These are phyloP conservation scores for Murraya koenigii DNA, from an alignment of 345 rosid genomes.

Conservation along the genomic window DNA sequence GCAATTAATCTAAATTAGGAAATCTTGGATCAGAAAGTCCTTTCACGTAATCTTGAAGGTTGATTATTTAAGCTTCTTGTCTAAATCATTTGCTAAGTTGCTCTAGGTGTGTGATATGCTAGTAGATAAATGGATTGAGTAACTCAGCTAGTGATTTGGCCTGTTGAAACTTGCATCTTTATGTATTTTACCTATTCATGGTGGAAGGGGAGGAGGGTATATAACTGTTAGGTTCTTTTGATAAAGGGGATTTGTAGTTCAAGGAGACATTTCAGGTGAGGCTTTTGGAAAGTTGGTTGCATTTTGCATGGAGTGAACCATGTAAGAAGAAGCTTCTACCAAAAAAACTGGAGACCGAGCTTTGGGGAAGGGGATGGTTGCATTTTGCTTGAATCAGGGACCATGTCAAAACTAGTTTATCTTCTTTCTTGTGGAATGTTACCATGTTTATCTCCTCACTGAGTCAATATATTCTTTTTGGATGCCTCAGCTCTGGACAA, in stretches of 20 bases:
- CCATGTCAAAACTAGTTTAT: not conserved
- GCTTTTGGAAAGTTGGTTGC: not conserved
- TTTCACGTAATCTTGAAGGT: no score
- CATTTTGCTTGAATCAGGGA: not conserved
- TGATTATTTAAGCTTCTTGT: no score
- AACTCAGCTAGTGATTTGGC: not conserved
- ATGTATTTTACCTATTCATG: not conserved
- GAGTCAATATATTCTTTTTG: conserved; percentile 12
- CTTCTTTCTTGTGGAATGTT: not conserved
- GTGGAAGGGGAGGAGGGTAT: not conserved
- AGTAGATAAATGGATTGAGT: not conserved
- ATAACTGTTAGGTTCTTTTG: not conserved
- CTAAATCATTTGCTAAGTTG: not conserved
- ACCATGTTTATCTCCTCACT: not conserved
- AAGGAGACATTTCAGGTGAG: not conserved
- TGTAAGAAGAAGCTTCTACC: not conserved
- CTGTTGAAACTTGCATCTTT: not conserved
- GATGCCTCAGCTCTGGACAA: conserved; percentile 59
- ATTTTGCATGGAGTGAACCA: not conserved
- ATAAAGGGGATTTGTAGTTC: not conserved
- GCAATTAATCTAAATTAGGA: no score
- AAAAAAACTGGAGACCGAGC: not conserved
- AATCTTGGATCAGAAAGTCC: no score
- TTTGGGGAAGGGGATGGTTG: not conserved
- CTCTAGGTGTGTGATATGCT: not conserved